These are phyloP conservation scores for Cucurbita maxima DNA, from an alignment of 306 rosid genomes.

Conservation along the genomic window DNA sequence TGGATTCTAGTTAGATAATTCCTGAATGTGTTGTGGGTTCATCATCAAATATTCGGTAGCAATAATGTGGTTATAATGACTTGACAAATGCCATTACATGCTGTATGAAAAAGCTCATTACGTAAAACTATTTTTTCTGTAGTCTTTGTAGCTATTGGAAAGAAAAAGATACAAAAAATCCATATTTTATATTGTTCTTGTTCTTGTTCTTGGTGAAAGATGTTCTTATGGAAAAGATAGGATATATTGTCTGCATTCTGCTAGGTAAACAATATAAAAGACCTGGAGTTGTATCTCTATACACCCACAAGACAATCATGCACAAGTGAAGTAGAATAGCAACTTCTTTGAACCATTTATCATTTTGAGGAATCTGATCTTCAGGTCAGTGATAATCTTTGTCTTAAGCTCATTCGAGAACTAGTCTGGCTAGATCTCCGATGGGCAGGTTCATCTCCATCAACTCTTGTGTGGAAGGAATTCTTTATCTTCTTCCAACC, in stretches of 20 bases:
- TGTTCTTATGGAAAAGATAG: not conserved
- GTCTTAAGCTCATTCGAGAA: constrained; percentile 20
- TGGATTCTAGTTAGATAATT: not conserved
- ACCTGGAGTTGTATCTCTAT: not conserved
- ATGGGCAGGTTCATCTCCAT: constrained; percentile 31
- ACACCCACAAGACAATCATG: not conserved
- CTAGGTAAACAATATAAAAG: not conserved
- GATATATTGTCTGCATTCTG: not conserved
- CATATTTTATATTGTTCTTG: not conserved
- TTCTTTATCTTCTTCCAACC: constrained; percentile 70
- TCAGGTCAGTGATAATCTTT: constrained; percentile 41
- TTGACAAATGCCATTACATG: not conserved
- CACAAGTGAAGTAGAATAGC: constrained; percentile 3
- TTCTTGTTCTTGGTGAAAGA: not conserved
- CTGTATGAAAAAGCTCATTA: not conserved
- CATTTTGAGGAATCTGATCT: constrained; percentile 7
- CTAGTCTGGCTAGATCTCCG: constrained; percentile 16
- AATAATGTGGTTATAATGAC: not conserved
- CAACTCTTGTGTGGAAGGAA: constrained; percentile 44
- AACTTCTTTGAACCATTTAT: not conserved
- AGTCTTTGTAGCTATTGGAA: not conserved
- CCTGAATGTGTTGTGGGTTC: not conserved
- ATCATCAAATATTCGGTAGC: not conserved
- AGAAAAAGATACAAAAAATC: not conserved
- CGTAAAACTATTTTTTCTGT: not conserved